Base-by-base conservation (phyloP, 768 basidiomycete species). In the Lactarius pseudohatsudake region DNA sequence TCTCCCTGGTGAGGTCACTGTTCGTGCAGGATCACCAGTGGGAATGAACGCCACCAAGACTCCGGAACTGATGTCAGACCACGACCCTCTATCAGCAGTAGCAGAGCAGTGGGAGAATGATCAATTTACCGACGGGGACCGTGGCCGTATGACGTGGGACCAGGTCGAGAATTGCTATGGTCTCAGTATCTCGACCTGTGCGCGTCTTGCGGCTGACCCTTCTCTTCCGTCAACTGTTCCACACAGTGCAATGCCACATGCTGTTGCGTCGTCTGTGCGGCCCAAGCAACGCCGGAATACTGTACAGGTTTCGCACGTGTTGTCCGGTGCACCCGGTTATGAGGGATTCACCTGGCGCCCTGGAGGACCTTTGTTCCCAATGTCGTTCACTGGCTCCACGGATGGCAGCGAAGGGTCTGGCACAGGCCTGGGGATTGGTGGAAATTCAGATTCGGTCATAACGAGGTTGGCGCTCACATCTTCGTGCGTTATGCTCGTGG, bases 321-420 rank as follows among this genome's bases (percentile, higher is more conserved):
- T 71, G 50, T 71, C 70, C 11, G 70, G 70, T 59, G 68, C 70
- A 28, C 70, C 70, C 22, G 70, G 70, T 20, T 66, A 71, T 53
- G 68, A 38, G 53, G 70, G 70, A 0, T 71, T 69, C 62, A 62
- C 68, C 40, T 71, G 70, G 70, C 64, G 70, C 13, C 70, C 70
- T 15, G 70, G 70, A 22, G 70, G 70, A 4, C 70, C 70, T 8
- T 62, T 71, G 13, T 71, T 71, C 41, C 68, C 70, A 32, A 70
- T 62, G 68, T 64, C 70, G 41, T 71, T 71, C 34, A 32, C 57
- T 36, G 66, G 69, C 32, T 36, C 69, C 58, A 50, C 61, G 30
- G 57, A 15, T n/a, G 34, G 43, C 38, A 40, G 54, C 34, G 65
- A 66, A 16, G 59, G 64, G 28, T 26, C 55, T 45, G 66, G 45